Evolutionary conservation across 768 basidiomycete species (phyloP).

Genomic region (Lactarius indigo): DNA sequence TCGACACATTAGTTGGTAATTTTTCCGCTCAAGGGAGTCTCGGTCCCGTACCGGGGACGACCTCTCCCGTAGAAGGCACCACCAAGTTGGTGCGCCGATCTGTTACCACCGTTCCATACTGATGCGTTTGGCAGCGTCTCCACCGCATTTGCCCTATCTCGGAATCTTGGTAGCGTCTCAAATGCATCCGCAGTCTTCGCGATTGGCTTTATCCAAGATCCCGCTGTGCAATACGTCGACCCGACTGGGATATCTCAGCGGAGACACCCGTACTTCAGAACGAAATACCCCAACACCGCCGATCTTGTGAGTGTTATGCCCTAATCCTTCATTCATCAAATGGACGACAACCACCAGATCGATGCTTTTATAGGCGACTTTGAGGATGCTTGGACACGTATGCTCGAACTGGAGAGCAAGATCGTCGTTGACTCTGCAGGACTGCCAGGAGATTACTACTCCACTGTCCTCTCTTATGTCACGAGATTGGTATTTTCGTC

Average conservation of each 20-base stretch:
- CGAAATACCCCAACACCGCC: background rate
- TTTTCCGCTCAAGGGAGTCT: constrained; percentile 7
- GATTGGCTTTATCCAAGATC: constrained; percentile 18
- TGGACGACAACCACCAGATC: constrained; percentile 3
- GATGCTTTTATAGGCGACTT: constrained; percentile 16
- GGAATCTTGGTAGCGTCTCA: constrained; percentile 3
- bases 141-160: constrained; percentile 10
- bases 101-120: background rate
- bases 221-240: constrained; percentile 10
- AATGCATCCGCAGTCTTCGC: constrained; percentile 6
- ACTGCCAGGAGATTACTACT: constrained; percentile 2
- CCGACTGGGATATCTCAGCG: constrained; percentile 4
- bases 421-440: background rate
- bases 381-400: constrained; percentile 5
- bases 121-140: constrained; percentile 1
- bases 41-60: background rate
- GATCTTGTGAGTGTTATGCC: constrained; percentile 3
- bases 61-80: background rate
- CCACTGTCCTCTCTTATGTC: constrained; percentile 5
- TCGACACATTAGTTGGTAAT: background rate
- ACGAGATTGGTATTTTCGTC: constrained; percentile 14
- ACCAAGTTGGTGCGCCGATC: constrained; percentile 7
- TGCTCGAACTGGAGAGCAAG: constrained; percentile 7
- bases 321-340: background rate
- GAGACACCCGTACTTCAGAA: constrained; percentile 12